Evolutionary conservation across 768 basidiomycete species (phyloP), one percentile per base, ranked within the genome.

Genomic region (Ramaria sp.): DNA sequence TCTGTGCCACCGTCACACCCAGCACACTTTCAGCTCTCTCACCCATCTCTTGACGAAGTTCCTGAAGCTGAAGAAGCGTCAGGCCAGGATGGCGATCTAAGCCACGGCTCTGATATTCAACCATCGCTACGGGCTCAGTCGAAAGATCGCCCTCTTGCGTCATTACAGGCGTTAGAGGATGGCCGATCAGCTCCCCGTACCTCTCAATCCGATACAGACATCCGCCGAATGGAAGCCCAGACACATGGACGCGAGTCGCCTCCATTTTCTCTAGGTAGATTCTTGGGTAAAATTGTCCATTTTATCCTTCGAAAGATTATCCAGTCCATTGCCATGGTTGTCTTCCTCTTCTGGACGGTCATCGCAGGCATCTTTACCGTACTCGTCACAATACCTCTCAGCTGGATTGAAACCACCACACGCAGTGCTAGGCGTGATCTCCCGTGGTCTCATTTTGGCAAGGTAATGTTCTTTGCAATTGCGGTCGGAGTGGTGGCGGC

Each of bases 61-160:
- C 71, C 76, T 5, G 86, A 88, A 70, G 71, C 73, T 27, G 79
- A 87, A 3, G 83, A 85, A 62, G 72, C 18, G 27, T 38, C 24
- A 1, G 39, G 27, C 10, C 38, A 32, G 5, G 39, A 42, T 52
- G 27, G n/a, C 1, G 38, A 38, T 43, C 25, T 18, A 28, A 43
- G 51, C 27, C 38, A 15, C 20, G 51, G 25, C n/a, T 41, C 16
- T n/a, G 49, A 37, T 5, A 18, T n/a, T 5, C 49, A 32, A 50
- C 49, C 34, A n/a, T 22, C 12, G 18, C 42, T 28, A 12, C 51
- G 37, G 16, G 36, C 38, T 12, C 38, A 15, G 10, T 52, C 51
- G n/a, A 39, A 27, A 24, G 38, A 39, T 18, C 37, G 9, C 25
- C 25, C 15, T 20, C 37, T 28, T 34, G 42, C 51, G 4, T 27